Percentiles rank a stretch among this genome's conserved stretches.
Evolutionary conservation across 108 stramenopile species (phyloP).

Genomic region (Nitzschia sp.): DNA sequence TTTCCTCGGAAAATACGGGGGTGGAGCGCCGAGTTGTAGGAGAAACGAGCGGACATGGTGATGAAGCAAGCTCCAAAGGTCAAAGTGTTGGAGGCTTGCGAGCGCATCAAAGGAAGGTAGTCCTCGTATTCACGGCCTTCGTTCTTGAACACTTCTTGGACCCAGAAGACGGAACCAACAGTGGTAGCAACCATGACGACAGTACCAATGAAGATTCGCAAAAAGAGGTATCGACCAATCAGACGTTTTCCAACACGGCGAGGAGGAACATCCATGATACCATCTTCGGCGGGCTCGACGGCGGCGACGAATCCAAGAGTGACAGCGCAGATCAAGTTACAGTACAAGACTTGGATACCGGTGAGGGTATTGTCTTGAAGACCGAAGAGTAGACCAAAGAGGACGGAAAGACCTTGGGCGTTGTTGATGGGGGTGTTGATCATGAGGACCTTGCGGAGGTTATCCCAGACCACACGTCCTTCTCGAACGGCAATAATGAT

Average conservation of each 20-base stretch:
- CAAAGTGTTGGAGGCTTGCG: slow-evolving; percentile 77
- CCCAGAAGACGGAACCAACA: slow-evolving; percentile 57
- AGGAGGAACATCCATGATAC: slow-evolving; percentile 77
- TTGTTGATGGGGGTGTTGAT: slow-evolving; percentile 88
- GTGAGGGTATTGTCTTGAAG: slow-evolving; percentile 62
- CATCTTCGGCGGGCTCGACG: slow-evolving; percentile 84
- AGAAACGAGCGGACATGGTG: slow-evolving; percentile 76
- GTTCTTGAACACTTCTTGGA: slow-evolving; percentile 3
- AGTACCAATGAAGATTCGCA: slow-evolving; percentile 72
- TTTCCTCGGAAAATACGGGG: slow-evolving; percentile 67
- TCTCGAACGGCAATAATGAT: slow-evolving; percentile 79
- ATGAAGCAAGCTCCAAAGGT: slow-evolving; percentile 81
- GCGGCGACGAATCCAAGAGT: slow-evolving; percentile 84
- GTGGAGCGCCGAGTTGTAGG: slow-evolving; percentile 60
- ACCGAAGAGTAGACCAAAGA: slow-evolving; percentile 65
- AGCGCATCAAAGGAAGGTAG: slow-evolving; percentile 38
- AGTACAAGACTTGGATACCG: slow-evolving; percentile 78
- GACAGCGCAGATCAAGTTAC: slow-evolving; percentile 83
- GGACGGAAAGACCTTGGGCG: slow-evolving; percentile 75
- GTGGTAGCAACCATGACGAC: slow-evolving; percentile 48
- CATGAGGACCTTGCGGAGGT: slow-evolving; percentile 73
- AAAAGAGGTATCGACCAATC: slow-evolving; percentile 72
- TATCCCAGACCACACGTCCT: slow-evolving; percentile 85
- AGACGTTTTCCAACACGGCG: slow-evolving; percentile 78
- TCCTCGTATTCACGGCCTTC: slow-evolving; percentile 26